Base-by-base conservation (phyloP, 2,329 filamentous ascomycete genomes). In the Celoporthe dispersa region DNA sequence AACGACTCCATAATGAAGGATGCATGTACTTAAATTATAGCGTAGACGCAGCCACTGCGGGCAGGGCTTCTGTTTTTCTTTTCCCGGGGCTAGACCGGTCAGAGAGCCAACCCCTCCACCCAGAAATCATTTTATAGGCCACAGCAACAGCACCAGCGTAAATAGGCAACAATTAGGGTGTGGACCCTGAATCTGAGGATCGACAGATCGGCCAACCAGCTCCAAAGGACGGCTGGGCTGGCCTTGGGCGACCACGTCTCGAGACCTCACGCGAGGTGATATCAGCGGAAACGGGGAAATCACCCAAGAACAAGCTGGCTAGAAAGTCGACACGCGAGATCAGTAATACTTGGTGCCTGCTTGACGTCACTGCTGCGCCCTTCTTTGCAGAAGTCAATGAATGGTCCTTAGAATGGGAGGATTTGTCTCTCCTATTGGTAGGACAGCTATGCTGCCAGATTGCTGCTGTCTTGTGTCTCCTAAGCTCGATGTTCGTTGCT, bases 101-200 rank as follows among this genome's bases (percentile, higher is more conserved):
- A 48, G 44, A 31, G 16, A 57, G 33, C 2, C 37, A 31, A 48
- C 7, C 2, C 39, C 14, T 41, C n/a, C n/a, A n/a, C n/a, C n/a
- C 68, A 59, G 9, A 5, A n/a, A 65, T 55, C 3, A 39, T n/a
- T n/a, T 14, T 39, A 12, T 14, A 39, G 37, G 37, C n/a, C 7
- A 11, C 37, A 39, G 41, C 41, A 3, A 44, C 16, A 44, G 16
- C 44, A n/a, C 44, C 44, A 48, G 44, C 44, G 44, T 22, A 22
- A 8, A n/a, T 48, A 48, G 44, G 44, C 9, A 48, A n/a, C n/a
- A 39, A 39, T 12, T 64, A 25, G 60, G 44, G 66, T 70, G 68
- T 70, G 69, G 69, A 70, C 69, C 69, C 69, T 70, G 69, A 25
- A 65, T 65, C 41, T 66, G 51, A 61, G 57, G 65, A 70, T 70